A percentile compares a stretch with the other conserved stretches of the same genome.
Conservation (phyloP, 2,329 filamentous ascomycete genomes). For the Aspergillus fumigatus region DNA sequence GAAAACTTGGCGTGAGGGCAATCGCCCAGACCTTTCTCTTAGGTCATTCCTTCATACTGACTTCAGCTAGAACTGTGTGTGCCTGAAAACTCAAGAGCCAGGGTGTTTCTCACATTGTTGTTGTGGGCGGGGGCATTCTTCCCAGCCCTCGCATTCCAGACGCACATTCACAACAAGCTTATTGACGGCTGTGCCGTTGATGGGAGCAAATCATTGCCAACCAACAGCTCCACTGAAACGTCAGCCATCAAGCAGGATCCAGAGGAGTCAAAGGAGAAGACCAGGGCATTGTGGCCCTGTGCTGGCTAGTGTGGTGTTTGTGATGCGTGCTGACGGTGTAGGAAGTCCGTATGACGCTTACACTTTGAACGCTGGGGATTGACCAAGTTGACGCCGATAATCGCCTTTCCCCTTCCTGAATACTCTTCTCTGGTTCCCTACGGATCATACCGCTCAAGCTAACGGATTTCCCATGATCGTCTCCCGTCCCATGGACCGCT, state of each 20-base stretch:
- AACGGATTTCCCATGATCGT: neutral
- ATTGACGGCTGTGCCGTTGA: slow-evolving; percentile 14
- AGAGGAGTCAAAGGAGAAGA: slow-evolving; percentile 4
- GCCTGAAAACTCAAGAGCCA: slow-evolving; percentile 19
- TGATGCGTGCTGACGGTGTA: slow-evolving; percentile 12
- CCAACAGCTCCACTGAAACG: slow-evolving; percentile 9
- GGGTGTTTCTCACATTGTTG: slow-evolving; percentile 28
- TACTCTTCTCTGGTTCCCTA: slow-evolving; percentile 1
- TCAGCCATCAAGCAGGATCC: slow-evolving; percentile 11
- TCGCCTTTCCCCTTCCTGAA: slow-evolving; percentile 1
- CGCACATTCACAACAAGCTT: slow-evolving; percentile 21
- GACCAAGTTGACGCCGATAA: neutral
- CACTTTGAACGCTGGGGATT: slow-evolving; percentile 16
- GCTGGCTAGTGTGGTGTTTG: slow-evolving; percentile 5
- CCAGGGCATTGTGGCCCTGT: slow-evolving; percentile 2
- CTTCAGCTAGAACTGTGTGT: neutral
- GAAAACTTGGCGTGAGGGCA: slow-evolving; percentile 5
- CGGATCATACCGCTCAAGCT: slow-evolving; percentile 8
- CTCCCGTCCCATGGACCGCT: neutral
- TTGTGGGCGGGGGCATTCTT: slow-evolving; percentile 29
- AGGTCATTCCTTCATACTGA: neutral
- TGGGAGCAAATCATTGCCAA: slow-evolving; percentile 4
- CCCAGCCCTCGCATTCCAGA: slow-evolving; percentile 24
- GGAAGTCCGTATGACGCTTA: slow-evolving; percentile 32
- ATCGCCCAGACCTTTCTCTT: slow-evolving; percentile 4